phyloP scores from a whole-genome alignment of 2,329 filamentous ascomycete genomes.

The Xylaria sp. region DNA sequence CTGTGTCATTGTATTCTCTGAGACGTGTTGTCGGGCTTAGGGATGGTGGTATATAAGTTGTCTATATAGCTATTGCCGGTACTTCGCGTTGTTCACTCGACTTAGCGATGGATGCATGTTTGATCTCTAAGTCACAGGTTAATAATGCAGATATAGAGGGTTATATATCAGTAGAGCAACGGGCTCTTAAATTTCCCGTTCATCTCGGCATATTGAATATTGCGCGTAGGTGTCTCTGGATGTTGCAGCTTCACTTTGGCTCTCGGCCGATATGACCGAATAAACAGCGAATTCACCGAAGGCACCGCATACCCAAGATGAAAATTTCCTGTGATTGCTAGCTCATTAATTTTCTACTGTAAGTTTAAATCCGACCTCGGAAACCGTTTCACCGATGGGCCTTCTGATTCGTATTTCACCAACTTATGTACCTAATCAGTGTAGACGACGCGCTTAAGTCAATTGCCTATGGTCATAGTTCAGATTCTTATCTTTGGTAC shows the following conservation, averaged over 20 bases:
- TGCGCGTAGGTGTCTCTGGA: not conserved
- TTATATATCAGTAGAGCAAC: constrained; percentile 2
- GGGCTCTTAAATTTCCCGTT: not conserved
- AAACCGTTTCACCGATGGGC: not conserved
- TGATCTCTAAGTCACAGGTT: not conserved
- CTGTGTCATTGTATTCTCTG: constrained; percentile 25
- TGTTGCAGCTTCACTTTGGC: not conserved
- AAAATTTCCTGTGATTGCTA: not conserved
- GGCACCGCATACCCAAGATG: not conserved
- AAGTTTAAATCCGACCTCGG: not conserved
- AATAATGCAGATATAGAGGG: not conserved
- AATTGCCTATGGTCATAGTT: too few relatives aligned
- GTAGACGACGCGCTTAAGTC: too few relatives aligned
- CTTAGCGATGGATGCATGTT: not conserved
- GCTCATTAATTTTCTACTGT: not conserved
- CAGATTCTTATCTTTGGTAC: too few relatives aligned
- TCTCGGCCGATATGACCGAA: constrained; percentile 20
- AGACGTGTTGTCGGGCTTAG: not conserved
- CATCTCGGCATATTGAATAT: constrained; percentile 12
- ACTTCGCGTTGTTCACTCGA: not conserved
- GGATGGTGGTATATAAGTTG: not conserved
- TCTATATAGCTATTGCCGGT: not conserved
- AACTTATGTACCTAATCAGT: not conserved
- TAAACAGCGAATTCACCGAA: constrained; percentile 24
- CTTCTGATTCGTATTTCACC: not conserved